Evolutionary conservation across 2,329 filamentous ascomycete genomes (phyloP), one percentile per base, ranked within the genome.

Genomic region (Ramichloridium luteum): DNA sequence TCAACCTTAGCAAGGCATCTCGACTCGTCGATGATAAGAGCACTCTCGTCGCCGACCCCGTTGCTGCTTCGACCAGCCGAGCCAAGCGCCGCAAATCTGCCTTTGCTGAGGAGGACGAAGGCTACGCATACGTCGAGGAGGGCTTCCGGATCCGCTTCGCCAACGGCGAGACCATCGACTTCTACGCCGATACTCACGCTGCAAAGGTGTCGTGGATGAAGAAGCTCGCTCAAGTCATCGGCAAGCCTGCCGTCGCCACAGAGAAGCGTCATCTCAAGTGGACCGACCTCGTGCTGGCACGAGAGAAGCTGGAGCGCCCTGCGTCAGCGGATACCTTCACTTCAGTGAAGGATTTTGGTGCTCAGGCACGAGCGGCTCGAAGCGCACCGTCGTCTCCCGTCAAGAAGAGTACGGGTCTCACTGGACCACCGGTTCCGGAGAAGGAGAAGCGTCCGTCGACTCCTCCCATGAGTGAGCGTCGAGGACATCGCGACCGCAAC

Each of bases 81-180:
- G 46, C 43, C 15, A 45, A 46, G 13, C 80, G 90, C 26, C 80
- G 90, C 34, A 85, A 92, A 56, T 94, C 86, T 18, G 90, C 83
- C 8, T 98, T 98, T 56, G 86, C 88, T 2, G 90, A 96, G 58
- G 90, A 98, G 44, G 90, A 98, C 60, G 90, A 98, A 55, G 90
- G 90, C 25, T 98, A 98, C 65, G 93, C 94, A 81, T 98, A 98
- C 56, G 88, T 98, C 32, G 90, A 98, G 57, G 90, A 98, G 56
- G 90, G 90, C 3, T 98, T 98, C 77, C 83, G 90, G 25, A 93
- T 98, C 55, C 84, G 88, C 36, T 98, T 98, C 60, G 92, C 83
- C 55, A 98, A 98, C 51, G 90, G 90, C 39, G 90, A 98, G 61
- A 77, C 93, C 41, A 98, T 98, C 53, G 88, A 96, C 64, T 96